Conservation (phyloP, 352 stramenopile genomes). For the Phytophthora citricola region DNA sequence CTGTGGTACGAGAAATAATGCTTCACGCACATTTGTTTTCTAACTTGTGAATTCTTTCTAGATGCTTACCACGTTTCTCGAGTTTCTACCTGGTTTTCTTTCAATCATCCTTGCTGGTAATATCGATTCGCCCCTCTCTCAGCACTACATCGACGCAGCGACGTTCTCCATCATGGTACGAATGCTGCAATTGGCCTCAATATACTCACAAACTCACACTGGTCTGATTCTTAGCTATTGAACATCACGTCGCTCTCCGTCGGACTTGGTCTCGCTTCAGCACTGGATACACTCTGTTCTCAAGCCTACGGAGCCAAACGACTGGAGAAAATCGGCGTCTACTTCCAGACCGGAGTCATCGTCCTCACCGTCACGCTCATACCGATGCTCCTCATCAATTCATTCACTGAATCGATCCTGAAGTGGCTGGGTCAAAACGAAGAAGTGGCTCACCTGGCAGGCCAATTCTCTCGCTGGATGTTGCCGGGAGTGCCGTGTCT, state of each 20-base stretch:
- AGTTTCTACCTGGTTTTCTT: conserved; percentile 46
- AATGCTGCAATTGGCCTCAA: background rate
- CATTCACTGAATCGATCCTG: conserved; percentile 47
- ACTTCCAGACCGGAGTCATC: conserved; percentile 67
- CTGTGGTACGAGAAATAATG: conserved; percentile 23
- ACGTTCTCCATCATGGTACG: conserved; percentile 55
- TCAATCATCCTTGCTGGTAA: conserved; percentile 62
- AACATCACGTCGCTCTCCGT: conserved; percentile 42
- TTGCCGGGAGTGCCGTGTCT: conserved; percentile 65
- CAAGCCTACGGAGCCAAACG: conserved; percentile 64
- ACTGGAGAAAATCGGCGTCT: conserved; percentile 69
- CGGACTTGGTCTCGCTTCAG: conserved; percentile 64
- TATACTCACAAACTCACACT: background rate
- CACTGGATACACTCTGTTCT: conserved; percentile 75
- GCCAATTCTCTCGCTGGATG: conserved; percentile 59
- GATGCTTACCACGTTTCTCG: conserved; percentile 48
- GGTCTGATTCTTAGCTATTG: conserved; percentile 1
- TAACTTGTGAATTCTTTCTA: background rate
- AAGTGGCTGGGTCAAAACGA: conserved; percentile 43
- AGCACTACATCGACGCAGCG: conserved; percentile 58
- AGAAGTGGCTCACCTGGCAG: conserved; percentile 52
- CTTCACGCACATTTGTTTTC: too few species aligned
- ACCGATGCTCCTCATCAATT: conserved; percentile 57
- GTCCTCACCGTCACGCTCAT: conserved; percentile 46
- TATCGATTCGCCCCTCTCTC: conserved; percentile 55